Base-by-base conservation (phyloP, 2,329 filamentous ascomycete species). In the Hymenoscyphus albidus region DNA sequence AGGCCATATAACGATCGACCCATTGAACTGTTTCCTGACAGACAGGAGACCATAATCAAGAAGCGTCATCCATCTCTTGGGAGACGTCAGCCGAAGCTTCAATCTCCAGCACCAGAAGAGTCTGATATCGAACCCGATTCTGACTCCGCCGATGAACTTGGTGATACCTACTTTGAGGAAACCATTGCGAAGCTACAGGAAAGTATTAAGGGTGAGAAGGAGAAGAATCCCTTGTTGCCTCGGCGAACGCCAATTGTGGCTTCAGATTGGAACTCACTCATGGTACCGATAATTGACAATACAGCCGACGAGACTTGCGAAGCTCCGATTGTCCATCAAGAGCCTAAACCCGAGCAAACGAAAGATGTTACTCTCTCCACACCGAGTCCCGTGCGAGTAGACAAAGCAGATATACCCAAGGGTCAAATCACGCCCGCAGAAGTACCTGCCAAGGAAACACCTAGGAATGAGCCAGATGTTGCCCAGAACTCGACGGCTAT, bases 71-170 rank as follows among this genome's bases (percentile, higher is more conserved):
- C 70, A 14, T 56, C 68, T 16, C 60, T 71, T 54, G 68, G 64
- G 32, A 72, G 65, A 58, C 69, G 64, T 16, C 64, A 65, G 10
- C 64, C 66, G 6, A 67, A 67, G 54, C 55, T 62, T 9, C 63
- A 54, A 18, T 61, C 62, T 12, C 60, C 61, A 40, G 38, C 61
- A 35, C 16, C 58, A 5, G 65, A 67, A 18, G 64, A 65, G 5
- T 63, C 68, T 54, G 71, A 70, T 31, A 72, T 71, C 1, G 32
- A 57, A 27, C 14, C 54, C 6, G 70, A 74, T 61, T 70, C 71
- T 10, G 74, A 75, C 61, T 74, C 72, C 31, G 73, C 59, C 7
- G 72, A 75, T 59, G 74, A 75, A n/a, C 64, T 75, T 31, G 70
- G 70, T 42, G 73, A 75, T 61, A 66, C 70, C 38, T 75, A 74